These are phyloP conservation scores for Pochonia chlamydosporia DNA, from an alignment of 2,329 filamentous ascomycete species.

Conservation along the genomic window DNA sequence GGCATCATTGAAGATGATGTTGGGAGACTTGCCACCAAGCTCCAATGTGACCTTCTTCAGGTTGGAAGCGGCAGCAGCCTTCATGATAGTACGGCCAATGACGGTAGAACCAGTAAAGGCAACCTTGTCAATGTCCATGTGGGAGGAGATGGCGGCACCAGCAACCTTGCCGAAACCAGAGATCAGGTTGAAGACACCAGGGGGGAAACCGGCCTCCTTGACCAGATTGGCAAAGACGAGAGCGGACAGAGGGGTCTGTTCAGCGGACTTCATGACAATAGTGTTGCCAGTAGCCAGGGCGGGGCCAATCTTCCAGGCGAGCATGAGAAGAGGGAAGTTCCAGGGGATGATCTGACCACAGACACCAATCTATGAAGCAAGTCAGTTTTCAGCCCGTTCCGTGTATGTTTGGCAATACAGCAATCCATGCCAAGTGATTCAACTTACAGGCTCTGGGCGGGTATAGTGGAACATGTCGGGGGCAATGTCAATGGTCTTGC, in stretches of 20 bases:
- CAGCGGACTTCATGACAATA: conserved; percentile 67
- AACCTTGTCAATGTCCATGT: conserved; percentile 80
- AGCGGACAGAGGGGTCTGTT: conserved; percentile 68
- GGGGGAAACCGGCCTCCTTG: conserved; percentile 73
- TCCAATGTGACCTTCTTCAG: conserved; percentile 78
- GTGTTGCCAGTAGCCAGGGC: conserved; percentile 69
- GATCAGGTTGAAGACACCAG: conserved; percentile 71
- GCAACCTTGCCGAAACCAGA: conserved; percentile 75
- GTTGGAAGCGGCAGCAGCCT: conserved; percentile 71
- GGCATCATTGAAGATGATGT: conserved; percentile 74
- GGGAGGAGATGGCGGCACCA: conserved; percentile 67
- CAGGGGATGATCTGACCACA: conserved; percentile 86
- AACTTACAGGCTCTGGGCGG: conserved; percentile 60
- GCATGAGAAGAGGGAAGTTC: conserved; percentile 83
- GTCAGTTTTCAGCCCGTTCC: neutral
- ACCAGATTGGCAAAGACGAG: conserved; percentile 59
- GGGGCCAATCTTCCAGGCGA: conserved; percentile 75
- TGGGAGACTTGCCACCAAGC: conserved; percentile 74
- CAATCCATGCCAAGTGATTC: neutral
- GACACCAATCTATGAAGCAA: conserved; percentile 50
- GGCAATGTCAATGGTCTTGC: conserved; percentile 77
- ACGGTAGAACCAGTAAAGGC: conserved; percentile 76
- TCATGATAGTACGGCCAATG: conserved; percentile 72
- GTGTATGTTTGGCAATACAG: neutral
- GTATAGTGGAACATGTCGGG: conserved; percentile 82